A percentile compares a stretch with the other conserved stretches of the same genome.
Evolutionary conservation across 2,329 filamentous ascomycete species (phyloP).

Genomic region (Tolypocladium paradoxum): DNA sequence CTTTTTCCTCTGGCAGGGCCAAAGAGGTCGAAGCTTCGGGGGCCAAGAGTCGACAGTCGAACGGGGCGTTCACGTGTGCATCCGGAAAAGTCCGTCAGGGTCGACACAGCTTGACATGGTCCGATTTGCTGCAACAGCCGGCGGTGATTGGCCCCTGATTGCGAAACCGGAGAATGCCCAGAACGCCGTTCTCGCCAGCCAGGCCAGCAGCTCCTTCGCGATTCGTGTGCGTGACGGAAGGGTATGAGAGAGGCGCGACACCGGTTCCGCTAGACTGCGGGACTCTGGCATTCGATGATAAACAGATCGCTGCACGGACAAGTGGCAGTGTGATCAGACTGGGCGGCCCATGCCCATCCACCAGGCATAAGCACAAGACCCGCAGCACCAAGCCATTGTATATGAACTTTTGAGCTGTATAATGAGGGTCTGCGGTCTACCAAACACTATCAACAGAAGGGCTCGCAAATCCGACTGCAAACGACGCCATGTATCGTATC

Average conservation of each 20-base stretch:
- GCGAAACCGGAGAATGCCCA: slow-evolving; percentile 1
- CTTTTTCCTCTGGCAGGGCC: slow-evolving; percentile 3
- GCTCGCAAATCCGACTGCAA: background rate
- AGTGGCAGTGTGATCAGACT: background rate
- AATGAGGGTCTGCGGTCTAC: background rate
- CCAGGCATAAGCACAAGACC: background rate
- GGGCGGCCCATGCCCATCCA: background rate
- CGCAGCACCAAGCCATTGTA: too few relatives aligned
- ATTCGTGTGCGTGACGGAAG: background rate
- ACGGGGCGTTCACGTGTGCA: background rate
- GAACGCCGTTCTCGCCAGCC: background rate
- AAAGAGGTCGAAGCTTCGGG: background rate
- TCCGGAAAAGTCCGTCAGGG: slow-evolving; percentile 5
- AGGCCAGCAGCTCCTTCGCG: background rate
- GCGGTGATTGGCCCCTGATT: slow-evolving; percentile 4
- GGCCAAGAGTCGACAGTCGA: background rate
- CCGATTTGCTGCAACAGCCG: background rate
- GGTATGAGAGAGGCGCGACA: too few relatives aligned
- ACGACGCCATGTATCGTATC: slow-evolving; percentile 1
- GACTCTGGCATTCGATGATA: background rate
- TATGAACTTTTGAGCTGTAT: background rate
- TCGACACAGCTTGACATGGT: too few relatives aligned
- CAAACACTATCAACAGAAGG: background rate
- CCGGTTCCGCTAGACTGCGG: too few relatives aligned
- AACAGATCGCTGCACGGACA: background rate